Evolutionary conservation across 495 filamentous ascomycete species (phyloP).

Genomic region (Astrothelium macrocarpum): DNA sequence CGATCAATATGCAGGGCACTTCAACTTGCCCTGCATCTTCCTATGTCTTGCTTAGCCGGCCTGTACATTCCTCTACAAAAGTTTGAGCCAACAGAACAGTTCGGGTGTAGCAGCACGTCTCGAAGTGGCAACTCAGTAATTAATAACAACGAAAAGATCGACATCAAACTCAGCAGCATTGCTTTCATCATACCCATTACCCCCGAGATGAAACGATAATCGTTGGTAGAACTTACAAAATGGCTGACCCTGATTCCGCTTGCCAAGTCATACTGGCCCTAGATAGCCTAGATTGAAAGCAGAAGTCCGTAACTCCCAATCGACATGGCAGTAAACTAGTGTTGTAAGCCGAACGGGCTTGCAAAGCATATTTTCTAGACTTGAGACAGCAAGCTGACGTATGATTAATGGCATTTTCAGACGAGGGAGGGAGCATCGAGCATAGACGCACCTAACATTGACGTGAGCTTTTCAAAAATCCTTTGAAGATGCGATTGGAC

Average conservation of each 20-base stretch:
- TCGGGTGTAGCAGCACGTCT: background rate
- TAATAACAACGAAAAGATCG: background rate
- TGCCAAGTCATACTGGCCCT: no score
- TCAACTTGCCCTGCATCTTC: constrained; percentile 50
- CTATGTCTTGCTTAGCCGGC: constrained; percentile 28
- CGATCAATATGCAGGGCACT: constrained; percentile 52
- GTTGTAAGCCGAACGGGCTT: background rate
- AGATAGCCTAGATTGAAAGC: no score
- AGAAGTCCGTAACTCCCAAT: background rate
- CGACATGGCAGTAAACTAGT: background rate
- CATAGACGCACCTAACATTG: background rate
- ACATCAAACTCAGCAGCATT: background rate
- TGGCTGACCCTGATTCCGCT: no score
- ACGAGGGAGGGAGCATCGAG: background rate
- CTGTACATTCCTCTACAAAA: background rate
- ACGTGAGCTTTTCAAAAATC: background rate
- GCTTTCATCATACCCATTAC: background rate
- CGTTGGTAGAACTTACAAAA: no score
- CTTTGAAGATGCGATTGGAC: constrained; percentile 2
- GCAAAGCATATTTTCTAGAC: background rate
- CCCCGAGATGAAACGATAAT: no score
- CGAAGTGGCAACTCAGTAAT: background rate
- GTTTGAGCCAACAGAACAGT: background rate
- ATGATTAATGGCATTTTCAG: background rate
- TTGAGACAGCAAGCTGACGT: background rate